These are phyloP conservation scores for Eragrostis tef DNA, from an alignment of 202 grass and related monocot species.

Conservation along the genomic window DNA sequence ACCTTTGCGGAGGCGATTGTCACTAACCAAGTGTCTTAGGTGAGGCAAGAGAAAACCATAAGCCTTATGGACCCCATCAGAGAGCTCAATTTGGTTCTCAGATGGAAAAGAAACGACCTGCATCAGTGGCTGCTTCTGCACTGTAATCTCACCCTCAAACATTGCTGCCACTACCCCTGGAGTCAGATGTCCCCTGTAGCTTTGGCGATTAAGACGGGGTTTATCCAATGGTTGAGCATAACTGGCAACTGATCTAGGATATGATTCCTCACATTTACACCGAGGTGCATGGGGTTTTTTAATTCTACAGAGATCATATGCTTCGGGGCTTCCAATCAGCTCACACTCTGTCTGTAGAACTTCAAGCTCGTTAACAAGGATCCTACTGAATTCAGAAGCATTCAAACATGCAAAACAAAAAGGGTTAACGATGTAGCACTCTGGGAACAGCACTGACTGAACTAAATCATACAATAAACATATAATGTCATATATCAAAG, in stretches of 20 bases:
- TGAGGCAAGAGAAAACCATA: not conserved
- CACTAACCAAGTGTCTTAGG: not conserved
- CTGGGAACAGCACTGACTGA: not conserved
- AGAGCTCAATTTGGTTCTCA: not conserved
- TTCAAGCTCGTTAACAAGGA: no score
- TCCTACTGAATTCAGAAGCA: no score
- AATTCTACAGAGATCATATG: no score
- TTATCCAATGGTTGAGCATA: not conserved
- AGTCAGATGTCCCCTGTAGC: not conserved
- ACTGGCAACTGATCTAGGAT: no score
- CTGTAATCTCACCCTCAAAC: not conserved
- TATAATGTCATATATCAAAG: not conserved
- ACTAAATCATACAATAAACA: not conserved
- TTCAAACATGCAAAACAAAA: no score
- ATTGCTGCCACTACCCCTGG: not conserved
- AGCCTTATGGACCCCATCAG: conserved; percentile 17
- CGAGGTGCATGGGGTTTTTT: no score
- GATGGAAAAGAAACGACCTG: not conserved
- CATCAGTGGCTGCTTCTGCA: conserved; percentile 7
- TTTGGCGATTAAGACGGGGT: not conserved
- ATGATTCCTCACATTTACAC: no score
- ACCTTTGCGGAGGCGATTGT: not conserved
- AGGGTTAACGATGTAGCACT: not conserved
- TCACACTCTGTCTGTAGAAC: no score
- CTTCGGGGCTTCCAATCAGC: no score